Evolutionary conservation across 1,284 basidiomycete genomes (phyloP).

Genomic region (Athelia sp.): DNA sequence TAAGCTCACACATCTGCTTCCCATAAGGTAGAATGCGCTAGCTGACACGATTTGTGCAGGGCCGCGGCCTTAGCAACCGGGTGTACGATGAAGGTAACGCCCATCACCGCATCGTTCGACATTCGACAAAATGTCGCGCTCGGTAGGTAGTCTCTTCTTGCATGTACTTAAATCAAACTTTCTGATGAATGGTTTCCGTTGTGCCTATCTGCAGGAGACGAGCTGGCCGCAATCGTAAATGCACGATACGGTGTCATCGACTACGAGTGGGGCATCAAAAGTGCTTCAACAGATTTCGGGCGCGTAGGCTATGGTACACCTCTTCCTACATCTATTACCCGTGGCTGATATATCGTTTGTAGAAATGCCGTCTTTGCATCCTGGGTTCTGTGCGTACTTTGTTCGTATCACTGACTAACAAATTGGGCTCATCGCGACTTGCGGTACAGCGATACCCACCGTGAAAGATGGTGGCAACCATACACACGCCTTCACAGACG

Average conservation of each 20-base stretch:
- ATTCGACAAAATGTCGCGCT: conserved; percentile 60
- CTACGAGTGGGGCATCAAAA: conserved; percentile 48
- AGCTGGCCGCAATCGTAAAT: conserved; percentile 49
- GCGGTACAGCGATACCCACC: conserved; percentile 56
- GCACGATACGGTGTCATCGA: conserved; percentile 51
- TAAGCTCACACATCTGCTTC: conserved; percentile 24
- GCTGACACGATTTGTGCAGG: conserved; percentile 27
- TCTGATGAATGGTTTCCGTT: neutral
- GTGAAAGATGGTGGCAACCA: conserved; percentile 58
- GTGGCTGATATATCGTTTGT: neutral
- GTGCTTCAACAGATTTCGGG: conserved; percentile 72
- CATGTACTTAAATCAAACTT: neutral
- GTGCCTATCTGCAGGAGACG: conserved; percentile 33
- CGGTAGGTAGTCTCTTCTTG: conserved; percentile 29
- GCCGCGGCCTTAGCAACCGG: conserved; percentile 70
- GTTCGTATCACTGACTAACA: too few relatives aligned
- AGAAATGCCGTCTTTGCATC: conserved; percentile 41
- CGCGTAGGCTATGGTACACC: conserved; percentile 18
- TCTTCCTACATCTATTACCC: neutral
- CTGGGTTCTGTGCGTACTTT: conserved; percentile 45
- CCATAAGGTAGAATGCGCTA: neutral
- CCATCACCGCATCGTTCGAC: conserved; percentile 38
- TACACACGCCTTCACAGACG: conserved; percentile 49
- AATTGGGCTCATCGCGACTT: too few relatives aligned
- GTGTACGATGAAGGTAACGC: conserved; percentile 51